A percentile compares a stretch with the other conserved stretches of the same genome.
Evolutionary conservation across 371 early-diverging fungal genomes (phyloP).

Genomic region (Blakeslea trispora): DNA sequence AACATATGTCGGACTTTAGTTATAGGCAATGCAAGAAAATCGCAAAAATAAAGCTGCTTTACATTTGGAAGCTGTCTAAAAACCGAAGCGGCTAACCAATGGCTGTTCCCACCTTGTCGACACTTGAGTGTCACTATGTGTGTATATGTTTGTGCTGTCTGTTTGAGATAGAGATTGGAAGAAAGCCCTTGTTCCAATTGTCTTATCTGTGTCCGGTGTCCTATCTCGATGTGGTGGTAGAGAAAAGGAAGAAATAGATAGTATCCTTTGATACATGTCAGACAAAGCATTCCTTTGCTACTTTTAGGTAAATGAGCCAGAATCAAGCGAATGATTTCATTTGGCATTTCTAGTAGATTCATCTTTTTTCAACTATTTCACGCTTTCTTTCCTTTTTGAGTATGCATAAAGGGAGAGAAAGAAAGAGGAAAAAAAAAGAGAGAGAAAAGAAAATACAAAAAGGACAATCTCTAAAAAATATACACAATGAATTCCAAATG

Average conservation of each 20-base stretch:
- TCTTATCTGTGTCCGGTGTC: constrained; percentile 32
- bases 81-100: constrained; percentile 29
- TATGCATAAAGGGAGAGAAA: not conserved
- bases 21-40: constrained; percentile 42
- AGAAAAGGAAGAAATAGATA: constrained; percentile 36
- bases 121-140: constrained; percentile 33
- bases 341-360: constrained; percentile 28
- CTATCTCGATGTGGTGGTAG: constrained; percentile 39
- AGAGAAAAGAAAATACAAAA: not conserved
- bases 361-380: too few relatives aligned
- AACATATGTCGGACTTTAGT: constrained; percentile 39
- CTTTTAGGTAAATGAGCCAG: constrained; percentile 24
- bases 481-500: not conserved
- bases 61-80: constrained; percentile 25
- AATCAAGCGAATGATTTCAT: constrained; percentile 32
- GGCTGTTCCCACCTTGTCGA: constrained; percentile 35
- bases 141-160: constrained; percentile 26
- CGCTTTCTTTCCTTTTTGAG: not conserved
- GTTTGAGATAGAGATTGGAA: constrained; percentile 19
- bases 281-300: constrained; percentile 33
- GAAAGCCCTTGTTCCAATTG: constrained; percentile 31
- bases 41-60: constrained; percentile 31
- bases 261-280: constrained; percentile 27
- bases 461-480: not conserved
- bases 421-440: constrained; percentile 2